Base-by-base conservation (phyloP, 352 stramenopile species). In the Phytophthora foliorum region DNA sequence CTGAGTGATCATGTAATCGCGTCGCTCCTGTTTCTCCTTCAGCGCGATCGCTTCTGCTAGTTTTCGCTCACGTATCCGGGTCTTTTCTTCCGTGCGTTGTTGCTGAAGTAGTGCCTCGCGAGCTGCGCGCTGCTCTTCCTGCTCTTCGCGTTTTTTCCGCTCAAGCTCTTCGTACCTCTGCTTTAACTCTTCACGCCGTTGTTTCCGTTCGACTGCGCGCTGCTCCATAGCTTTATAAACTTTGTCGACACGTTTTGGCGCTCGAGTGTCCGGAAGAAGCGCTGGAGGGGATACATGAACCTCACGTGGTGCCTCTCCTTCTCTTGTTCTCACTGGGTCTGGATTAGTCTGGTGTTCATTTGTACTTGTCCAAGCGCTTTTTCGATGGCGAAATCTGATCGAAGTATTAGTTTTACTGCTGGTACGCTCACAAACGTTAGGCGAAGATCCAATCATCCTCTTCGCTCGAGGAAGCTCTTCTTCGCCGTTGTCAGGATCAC, bases 211-310 rank as follows among this genome's bases (percentile, higher is more conserved):
- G n/a, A 56, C 57, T 9, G 82, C 76, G 6, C 82, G 81, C 57
- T 81, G 76, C 49, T 88, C 72, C 81, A 91, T 93, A 0, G 78
- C 71, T 21, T 66, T 16, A 46, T 86, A 91, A 5, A 90, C 59
- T 31, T 80, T 72, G 51, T 90, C 78, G 5, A 67, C 55, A 9
- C 14, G 41, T 19, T 51, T 62, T 4, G 32, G 19, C 5, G 59
- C 29, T 69, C 31, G 57, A n/a, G 17, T 22, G 22, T n/a, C 16
- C 38, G 57, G 1, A 46, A 45, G 29, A 21, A 63, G 59, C 1
- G 39, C 14, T 6, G 39, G 14, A 44, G 55, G 36, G 34, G 59
- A 17, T 24, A 41, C 29, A 49, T 56, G 50, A 34, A 42, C 5
- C 54, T 67, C 25, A 32, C 22, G 57, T 39, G 44, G 52, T 22